Evolutionary conservation across 495 filamentous ascomycete species (phyloP).

Genomic region (Lichina pygmaea): DNA sequence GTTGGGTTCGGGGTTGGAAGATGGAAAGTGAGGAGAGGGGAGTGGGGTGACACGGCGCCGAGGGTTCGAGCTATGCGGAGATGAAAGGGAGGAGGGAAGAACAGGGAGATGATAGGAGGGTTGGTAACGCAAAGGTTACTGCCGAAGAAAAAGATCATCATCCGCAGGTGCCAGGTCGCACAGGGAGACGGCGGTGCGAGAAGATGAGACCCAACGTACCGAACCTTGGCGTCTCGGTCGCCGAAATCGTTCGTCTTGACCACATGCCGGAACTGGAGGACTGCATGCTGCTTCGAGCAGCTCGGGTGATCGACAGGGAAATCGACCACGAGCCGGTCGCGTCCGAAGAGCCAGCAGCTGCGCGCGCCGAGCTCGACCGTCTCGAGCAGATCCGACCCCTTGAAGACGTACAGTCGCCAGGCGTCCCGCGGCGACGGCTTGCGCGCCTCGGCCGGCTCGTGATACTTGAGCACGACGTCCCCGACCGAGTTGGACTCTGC

Average conservation of each 20-base stretch:
- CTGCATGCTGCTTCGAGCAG: conserved; percentile 82
- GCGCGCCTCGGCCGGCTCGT: conserved; percentile 80
- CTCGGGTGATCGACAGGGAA: conserved; percentile 71
- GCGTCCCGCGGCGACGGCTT: conserved; percentile 51
- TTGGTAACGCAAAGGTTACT: neutral
- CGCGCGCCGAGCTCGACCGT: conserved; percentile 47
- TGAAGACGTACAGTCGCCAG: conserved; percentile 90
- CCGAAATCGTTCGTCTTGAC: conserved; percentile 68
- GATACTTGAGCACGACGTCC: conserved; percentile 69
- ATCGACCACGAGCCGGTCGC: conserved; percentile 58
- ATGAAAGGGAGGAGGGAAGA: no score
- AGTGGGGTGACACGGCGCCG: no score
- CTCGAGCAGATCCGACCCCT: conserved; percentile 49
- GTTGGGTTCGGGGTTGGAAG: no score
- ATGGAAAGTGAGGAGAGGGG: no score
- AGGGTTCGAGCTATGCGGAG: no score
- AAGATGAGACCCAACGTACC: conserved; percentile 5
- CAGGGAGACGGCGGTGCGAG: neutral
- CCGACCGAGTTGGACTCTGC: conserved; percentile 65
- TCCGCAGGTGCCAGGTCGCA: no score
- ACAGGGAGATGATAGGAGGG: no score
- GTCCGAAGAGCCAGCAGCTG: conserved; percentile 75
- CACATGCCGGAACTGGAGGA: conserved; percentile 71
- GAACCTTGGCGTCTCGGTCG: conserved; percentile 54
- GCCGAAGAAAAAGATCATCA: neutral